These are phyloP conservation scores for Immersiporthe knoxdaviesiana DNA, from an alignment of 2,329 filamentous ascomycete species.

Conservation along the genomic window DNA sequence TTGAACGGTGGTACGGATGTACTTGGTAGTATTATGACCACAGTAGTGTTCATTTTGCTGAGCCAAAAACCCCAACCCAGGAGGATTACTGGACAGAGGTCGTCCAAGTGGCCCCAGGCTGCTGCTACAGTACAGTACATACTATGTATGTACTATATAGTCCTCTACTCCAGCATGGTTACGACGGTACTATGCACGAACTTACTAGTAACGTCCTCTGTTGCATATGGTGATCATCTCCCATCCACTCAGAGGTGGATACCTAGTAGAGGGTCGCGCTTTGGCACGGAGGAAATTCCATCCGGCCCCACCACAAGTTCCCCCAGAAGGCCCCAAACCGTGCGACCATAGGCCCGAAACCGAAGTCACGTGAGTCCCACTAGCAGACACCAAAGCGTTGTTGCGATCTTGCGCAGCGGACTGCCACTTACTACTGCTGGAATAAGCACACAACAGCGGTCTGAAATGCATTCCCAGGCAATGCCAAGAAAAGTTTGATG, in stretches of 20 bases:
- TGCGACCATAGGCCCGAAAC: neutral
- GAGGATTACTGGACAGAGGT: neutral
- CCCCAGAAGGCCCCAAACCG: neutral
- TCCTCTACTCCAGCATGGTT: neutral
- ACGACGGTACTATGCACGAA: neutral
- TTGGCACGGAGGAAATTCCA: neutral
- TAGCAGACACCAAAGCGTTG: no score
- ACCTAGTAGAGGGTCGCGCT: no score
- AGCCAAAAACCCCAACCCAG: conserved; percentile 3
- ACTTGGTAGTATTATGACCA: neutral
- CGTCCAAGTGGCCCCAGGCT: no score
- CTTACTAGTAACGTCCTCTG: no score
- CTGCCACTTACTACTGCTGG: neutral
- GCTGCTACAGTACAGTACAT: no score
- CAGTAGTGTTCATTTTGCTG: neutral
- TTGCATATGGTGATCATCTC: neutral
- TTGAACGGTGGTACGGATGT: no score
- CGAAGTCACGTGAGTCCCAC: neutral
- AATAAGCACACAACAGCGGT: neutral
- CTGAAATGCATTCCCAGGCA: neutral
- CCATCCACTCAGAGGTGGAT: neutral
- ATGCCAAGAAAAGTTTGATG: neutral
- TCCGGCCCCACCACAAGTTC: neutral
- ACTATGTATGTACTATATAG: no score
- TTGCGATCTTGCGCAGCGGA: no score